Evolutionary conservation across 2,329 filamentous ascomycete genomes (phyloP), one percentile per base, ranked within the genome.

Genomic region (Fusarium sp.): DNA sequence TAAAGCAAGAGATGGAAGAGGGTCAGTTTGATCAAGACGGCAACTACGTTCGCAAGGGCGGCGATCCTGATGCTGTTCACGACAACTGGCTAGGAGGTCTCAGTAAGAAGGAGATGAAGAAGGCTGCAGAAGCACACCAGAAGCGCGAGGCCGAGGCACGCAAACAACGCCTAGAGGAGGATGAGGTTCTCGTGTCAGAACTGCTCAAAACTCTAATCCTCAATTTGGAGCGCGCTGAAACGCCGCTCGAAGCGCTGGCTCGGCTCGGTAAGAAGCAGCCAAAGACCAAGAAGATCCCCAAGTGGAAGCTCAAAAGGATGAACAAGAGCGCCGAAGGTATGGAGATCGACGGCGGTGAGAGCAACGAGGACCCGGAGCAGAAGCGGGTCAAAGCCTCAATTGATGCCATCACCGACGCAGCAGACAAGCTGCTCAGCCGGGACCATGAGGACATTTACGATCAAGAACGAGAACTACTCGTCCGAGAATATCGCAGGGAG

Each of bases 381-480:
- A 82, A 78, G 15, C 86, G 87, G 64, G 89, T 95, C 70, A 93
- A 90, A 77, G 86, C 91, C 65, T 88, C 90, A 1, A 94, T 99
- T 60, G 88, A 95, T 75, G 86, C 88, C 48, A 93, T 99, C 68
- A 98, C 96, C 0, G 94, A 93, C 46, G 94, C 95, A 10, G 95
- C 96, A 5, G 95, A 98, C 81, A 92, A 93, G 68, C 85, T 99
- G 1, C 88, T 98, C 56, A 91, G 91, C 31, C 87, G 95, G 59
- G 95, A 95, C 18, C 90, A 95, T 68, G 89, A 91, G 3, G 94
- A 98, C n/a, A 91, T 98, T 52, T 99, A 98, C 81, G 94, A 98
- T 62, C 88, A 91, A 46, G 94, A 97, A 78, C 88, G 95, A 61
- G 96, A 98, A 80, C 80, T 92, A 65, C 87, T 99, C 30, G 89